phyloP scores from a whole-genome alignment of 805 yeast genomes.

The Tetrapisispora phaffii region DNA sequence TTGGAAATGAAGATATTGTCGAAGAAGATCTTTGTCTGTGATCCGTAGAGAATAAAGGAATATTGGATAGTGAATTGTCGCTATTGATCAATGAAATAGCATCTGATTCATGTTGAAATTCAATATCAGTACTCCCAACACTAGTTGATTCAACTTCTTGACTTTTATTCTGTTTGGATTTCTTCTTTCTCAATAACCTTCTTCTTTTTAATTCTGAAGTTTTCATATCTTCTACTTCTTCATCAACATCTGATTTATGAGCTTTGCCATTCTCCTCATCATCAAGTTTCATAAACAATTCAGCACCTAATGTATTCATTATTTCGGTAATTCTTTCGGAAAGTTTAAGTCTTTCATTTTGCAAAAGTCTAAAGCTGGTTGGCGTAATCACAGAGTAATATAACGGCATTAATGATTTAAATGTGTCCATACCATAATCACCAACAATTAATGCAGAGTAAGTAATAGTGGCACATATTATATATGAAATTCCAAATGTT shows the following conservation, averaged over 20 bases:
- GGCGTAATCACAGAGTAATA: slow-evolving; percentile 56
- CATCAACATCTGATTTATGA: slow-evolving; percentile 15
- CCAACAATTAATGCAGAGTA: slow-evolving; percentile 89
- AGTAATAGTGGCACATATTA: slow-evolving; percentile 63
- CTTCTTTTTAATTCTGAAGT: slow-evolving; percentile 32
- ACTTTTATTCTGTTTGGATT: slow-evolving; percentile 5
- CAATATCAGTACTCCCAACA: slow-evolving; percentile 2
- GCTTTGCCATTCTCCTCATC: slow-evolving; percentile 12
- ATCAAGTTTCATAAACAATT: slow-evolving; percentile 78
- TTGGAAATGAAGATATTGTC: slow-evolving; percentile 18
- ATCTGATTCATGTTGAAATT: slow-evolving; percentile 35
- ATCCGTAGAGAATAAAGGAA: slow-evolving; percentile 37
- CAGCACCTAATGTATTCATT: slow-evolving; percentile 75
- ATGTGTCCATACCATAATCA: slow-evolving; percentile 84
- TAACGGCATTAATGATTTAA: slow-evolving; percentile 74
- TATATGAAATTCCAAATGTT: slow-evolving; percentile 45
- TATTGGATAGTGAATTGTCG: slow-evolving; percentile 31
- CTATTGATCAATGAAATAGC: slow-evolving; percentile 33
- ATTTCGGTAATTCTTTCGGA: slow-evolving; percentile 66
- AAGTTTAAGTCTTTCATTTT: slow-evolving; percentile 49
- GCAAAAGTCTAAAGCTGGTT: slow-evolving; percentile 46
- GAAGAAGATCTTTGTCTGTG: slow-evolving; percentile 19
- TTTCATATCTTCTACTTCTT: slow-evolving; percentile 28
- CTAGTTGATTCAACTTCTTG: not conserved
- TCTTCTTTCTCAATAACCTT: slow-evolving; percentile 25